phyloP scores from a whole-genome alignment of 768 basidiomycete genomes.

The Sporobolomyces roseus region DNA sequence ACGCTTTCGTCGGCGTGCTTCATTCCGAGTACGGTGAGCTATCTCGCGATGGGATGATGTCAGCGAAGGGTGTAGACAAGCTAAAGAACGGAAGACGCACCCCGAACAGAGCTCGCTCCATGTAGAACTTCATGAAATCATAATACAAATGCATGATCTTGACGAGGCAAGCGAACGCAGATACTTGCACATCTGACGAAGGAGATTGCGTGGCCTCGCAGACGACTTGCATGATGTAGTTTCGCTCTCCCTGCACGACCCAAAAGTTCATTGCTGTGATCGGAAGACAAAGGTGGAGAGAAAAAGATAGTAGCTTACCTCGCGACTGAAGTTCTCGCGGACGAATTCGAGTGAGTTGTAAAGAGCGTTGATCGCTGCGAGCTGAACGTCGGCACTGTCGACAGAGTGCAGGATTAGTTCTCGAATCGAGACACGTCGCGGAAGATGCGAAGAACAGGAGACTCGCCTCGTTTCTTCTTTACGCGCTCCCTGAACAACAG shows the following conservation, averaged over 20 bases:
- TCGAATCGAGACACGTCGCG: neutral
- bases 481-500: slow-evolving; percentile 94
- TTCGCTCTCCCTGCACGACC: slow-evolving; percentile 92
- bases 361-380: slow-evolving; percentile 85
- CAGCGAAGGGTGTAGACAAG: neutral
- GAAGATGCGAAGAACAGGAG: neutral
- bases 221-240: slow-evolving; percentile 99
- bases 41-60: no score
- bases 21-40: slow-evolving; percentile 98
- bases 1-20: slow-evolving; percentile 85
- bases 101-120: slow-evolving; percentile 97
- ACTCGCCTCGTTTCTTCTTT: slow-evolving; percentile 74
- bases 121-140: slow-evolving; percentile 98
- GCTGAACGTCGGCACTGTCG: slow-evolving; percentile 70
- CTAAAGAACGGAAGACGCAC: slow-evolving; percentile 57
- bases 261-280: no score
- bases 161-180: slow-evolving; percentile 90
- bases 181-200: slow-evolving; percentile 79
- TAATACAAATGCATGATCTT: slow-evolving; percentile 97
- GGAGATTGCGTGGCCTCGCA: slow-evolving; percentile 94
- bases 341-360: slow-evolving; percentile 96
- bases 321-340: slow-evolving; percentile 94
- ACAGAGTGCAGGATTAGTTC: neutral
- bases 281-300: neutral
- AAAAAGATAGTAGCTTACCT: slow-evolving; percentile 57